Evolutionary conservation across 2,329 filamentous ascomycete genomes (phyloP).

Genomic region (Paracoccidioides lutzii): DNA sequence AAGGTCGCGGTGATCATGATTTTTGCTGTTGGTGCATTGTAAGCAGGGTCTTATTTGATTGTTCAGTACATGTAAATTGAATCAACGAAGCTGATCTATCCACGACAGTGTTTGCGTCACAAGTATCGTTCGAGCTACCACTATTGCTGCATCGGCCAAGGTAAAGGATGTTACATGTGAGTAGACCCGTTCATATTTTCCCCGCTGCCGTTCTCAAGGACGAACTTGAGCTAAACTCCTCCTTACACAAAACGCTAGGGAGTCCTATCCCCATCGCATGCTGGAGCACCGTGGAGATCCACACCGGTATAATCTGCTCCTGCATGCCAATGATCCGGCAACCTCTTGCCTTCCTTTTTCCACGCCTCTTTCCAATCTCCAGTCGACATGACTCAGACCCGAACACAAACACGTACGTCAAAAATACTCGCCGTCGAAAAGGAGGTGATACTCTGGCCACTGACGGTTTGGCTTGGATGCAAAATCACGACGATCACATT

Average conservation of each 20-base stretch:
- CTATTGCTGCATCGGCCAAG: not conserved
- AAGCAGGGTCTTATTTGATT: not conserved
- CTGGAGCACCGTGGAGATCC: constrained; percentile 24
- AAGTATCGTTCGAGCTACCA: not conserved
- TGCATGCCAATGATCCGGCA: constrained; percentile 18
- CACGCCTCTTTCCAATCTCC: not conserved
- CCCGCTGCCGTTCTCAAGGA: not conserved
- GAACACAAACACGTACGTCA: not conserved
- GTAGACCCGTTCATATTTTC: not conserved
- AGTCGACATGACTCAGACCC: not conserved
- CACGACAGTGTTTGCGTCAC: not conserved
- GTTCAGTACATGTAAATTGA: not conserved
- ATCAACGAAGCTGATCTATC: not conserved
- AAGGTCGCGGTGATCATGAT: constrained; percentile 8
- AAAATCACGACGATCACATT: not conserved
- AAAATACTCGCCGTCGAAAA: not conserved
- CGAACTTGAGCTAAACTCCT: not conserved
- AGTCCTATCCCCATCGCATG: constrained; percentile 6
- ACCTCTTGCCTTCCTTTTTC: not conserved
- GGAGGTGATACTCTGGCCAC: not conserved
- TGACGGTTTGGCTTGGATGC: not conserved
- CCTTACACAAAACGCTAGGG: not conserved
- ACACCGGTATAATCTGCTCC: constrained; percentile 25
- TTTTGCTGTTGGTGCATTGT: constrained; percentile 9
- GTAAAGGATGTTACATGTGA: not conserved